These are phyloP conservation scores for Heracleum sosnowskyi DNA, from an alignment of 129 eudicot genomes.

Conservation along the genomic window DNA sequence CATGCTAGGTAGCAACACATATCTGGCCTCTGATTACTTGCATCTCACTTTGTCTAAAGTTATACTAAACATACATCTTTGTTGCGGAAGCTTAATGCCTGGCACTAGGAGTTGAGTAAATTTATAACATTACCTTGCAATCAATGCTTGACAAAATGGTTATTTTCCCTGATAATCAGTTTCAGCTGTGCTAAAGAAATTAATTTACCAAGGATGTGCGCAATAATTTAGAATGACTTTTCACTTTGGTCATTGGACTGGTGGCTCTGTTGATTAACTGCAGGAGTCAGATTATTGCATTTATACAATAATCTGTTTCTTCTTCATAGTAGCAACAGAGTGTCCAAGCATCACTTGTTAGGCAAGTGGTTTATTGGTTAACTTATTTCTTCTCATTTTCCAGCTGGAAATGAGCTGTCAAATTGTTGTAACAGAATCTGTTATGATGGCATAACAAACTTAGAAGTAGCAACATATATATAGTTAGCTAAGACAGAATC, in stretches of 20 bases:
- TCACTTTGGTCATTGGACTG: neutral
- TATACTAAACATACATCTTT: neutral
- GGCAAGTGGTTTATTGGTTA: no score
- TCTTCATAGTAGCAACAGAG: neutral
- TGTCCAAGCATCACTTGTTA: neutral
- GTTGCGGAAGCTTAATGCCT: neutral
- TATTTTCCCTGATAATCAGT: neutral
- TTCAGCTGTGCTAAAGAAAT: neutral
- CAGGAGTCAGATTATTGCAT: neutral
- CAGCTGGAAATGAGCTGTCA: no score
- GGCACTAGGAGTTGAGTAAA: neutral
- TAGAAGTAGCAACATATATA: no score
- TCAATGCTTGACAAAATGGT: neutral
- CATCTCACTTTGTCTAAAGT: neutral
- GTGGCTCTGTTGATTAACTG: neutral
- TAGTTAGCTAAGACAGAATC: no score
- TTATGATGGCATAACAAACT: no score
- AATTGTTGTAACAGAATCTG: no score
- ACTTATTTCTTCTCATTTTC: no score
- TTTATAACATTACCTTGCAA: neutral
- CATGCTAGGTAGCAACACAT: constrained; percentile 47
- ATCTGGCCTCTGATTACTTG: neutral
- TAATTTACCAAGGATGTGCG: neutral
- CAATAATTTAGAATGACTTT: neutral
- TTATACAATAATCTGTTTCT: neutral